Base-by-base conservation (phyloP, 345 rosid genomes). In the Ceriops decandra region DNA sequence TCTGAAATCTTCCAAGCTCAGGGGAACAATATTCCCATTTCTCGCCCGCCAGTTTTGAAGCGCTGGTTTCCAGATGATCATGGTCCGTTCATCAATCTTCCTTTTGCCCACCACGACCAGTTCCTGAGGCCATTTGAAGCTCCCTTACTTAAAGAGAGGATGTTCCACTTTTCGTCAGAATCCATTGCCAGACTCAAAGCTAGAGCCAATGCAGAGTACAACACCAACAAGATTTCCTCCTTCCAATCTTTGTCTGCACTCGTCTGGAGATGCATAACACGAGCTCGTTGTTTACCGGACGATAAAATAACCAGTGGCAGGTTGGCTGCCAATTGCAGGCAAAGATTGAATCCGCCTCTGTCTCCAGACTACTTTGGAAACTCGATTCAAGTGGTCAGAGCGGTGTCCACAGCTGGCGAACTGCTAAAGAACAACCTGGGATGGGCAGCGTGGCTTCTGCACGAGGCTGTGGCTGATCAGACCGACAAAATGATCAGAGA, bases 371-470 rank as follows among this genome's bases (percentile, higher is more conserved):
- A 88, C 77, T 88, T 90, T 21, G 98, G 98, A 6, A 88, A 86
- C 79, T 73, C 80, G 7, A 52, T 88, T 56, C 64, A 74, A 31
- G 49, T 87, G 0, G 30, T 87, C 57, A 69, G 76, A 72, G 79
- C 81, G 1, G 69, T 62, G 49, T 54, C 84, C 2, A 81, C 83
- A 13, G 90, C 79, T 0, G 91, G 90, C 19, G 89, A 87, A 35
- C 62, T 92, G 54, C 74, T 88, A 13, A 80, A 75, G 11, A 70
- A 82, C 27, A 82, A 67, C 54, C 80, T 86, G 1, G 95, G 93
- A 26, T 86, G 86, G 88, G 87, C 86, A 11, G 98, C 96, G 28
- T 79, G 85, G 90, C 65, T 67, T 62, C 20, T 90, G 17, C 92
- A 89, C 46, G 57, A 78, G 57, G 79, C 83, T 0, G 86, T 90